These are phyloP conservation scores for Colletotrichum agaves DNA, from an alignment of 2,329 filamentous ascomycete genomes.

Conservation along the genomic window DNA sequence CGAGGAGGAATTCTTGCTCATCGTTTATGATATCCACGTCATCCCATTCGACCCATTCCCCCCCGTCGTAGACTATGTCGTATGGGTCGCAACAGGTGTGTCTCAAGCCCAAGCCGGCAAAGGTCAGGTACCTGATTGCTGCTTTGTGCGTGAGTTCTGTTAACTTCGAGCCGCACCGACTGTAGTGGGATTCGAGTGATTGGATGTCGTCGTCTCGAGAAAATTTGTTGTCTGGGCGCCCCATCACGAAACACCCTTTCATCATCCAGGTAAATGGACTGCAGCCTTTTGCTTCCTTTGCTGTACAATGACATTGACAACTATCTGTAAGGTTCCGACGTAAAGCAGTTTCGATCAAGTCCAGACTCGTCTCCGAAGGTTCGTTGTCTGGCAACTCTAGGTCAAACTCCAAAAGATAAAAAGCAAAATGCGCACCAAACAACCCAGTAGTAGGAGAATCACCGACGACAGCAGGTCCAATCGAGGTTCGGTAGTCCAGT, in stretches of 20 bases:
- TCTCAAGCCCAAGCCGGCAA: neutral
- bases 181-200: neutral
- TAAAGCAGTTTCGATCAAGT: neutral
- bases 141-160: neutral
- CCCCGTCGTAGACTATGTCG: fast-evolving
- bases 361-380: neutral
- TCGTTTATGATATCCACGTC: neutral
- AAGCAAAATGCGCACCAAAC: neutral
- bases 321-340: neutral
- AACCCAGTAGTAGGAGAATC: neutral
- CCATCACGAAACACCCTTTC: too few species aligned
- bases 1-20: neutral
- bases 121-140: constrained; percentile 1
- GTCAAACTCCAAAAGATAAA: neutral
- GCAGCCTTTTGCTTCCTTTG: neutral
- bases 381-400: too few species aligned
- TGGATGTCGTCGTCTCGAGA: too few species aligned
- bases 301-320: neutral
- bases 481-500: neutral
- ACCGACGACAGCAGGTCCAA: neutral
- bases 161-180: neutral
- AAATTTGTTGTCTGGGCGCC: too few species aligned
- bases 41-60: neutral
- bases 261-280: neutral
- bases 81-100: neutral